Evolutionary conservation across 2,329 filamentous ascomycete genomes (phyloP).

Genomic region (Monosporascus sp.): DNA sequence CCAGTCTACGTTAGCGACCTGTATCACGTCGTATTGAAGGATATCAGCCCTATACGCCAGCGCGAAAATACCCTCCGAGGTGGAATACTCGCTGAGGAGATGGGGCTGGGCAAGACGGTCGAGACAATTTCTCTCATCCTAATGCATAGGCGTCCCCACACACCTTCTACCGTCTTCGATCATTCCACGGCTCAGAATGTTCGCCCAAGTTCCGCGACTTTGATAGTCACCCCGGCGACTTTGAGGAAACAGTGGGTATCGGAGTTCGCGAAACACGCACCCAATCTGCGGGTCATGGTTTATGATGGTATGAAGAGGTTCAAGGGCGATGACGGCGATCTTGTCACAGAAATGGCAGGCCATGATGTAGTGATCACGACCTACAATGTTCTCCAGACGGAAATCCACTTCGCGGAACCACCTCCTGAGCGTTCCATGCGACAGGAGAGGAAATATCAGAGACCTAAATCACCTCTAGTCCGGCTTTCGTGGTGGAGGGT

Average conservation of each 20-base stretch:
- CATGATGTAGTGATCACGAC: conserved; percentile 61
- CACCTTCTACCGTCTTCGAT: conserved; percentile 25
- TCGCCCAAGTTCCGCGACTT: conserved; percentile 47
- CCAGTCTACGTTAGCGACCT: conserved; percentile 46
- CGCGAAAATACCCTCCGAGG: conserved; percentile 41
- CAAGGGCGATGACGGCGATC: conserved; percentile 30
- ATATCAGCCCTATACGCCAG: conserved; percentile 39
- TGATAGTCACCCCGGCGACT: conserved; percentile 56
- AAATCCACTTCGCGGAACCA: conserved; percentile 70
- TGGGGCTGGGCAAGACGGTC: conserved; percentile 78
- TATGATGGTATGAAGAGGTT: conserved; percentile 47
- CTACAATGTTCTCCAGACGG: conserved; percentile 66
- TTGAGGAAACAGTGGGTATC: conserved; percentile 57
- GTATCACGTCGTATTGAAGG: conserved; percentile 52
- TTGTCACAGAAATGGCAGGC: conserved; percentile 39
- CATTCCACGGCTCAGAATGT: conserved; percentile 38
- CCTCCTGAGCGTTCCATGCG: conserved; percentile 65
- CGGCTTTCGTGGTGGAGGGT: conserved; percentile 86
- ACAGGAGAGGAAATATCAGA: conserved; percentile 59
- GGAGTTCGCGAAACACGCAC: conserved; percentile 55
- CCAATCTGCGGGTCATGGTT: conserved; percentile 47
- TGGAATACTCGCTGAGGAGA: conserved; percentile 73
- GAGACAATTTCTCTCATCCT: conserved; percentile 69
- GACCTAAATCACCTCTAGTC: conserved; percentile 69
- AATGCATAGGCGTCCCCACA: conserved; percentile 46